phyloP scores from a whole-genome alignment of 73 alveolate species.

The Uronychia binucleata region DNA sequence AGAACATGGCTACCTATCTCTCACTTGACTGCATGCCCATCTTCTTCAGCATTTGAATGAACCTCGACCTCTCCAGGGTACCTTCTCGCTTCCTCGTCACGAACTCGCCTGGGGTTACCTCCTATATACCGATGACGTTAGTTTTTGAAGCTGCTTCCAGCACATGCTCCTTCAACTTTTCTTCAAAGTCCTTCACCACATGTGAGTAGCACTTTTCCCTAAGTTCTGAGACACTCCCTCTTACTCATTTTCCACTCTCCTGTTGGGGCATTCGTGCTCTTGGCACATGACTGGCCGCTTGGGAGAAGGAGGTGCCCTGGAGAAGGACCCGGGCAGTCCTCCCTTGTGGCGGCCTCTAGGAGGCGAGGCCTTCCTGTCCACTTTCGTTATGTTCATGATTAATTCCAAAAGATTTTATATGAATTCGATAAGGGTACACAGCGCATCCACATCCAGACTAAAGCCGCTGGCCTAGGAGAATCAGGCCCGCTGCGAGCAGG shows the following conservation, averaged over 20 bases:
- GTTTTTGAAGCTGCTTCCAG: too few species aligned
- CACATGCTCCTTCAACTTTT: neutral
- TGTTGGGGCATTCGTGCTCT: neutral
- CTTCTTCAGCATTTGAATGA: neutral
- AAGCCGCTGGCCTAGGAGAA: too few species aligned
- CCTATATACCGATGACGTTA: neutral
- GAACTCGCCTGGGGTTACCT: neutral
- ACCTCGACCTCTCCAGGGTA: neutral
- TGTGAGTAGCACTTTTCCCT: neutral
- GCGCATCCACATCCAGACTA: too few species aligned
- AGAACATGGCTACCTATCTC: neutral
- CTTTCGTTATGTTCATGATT: too few species aligned
- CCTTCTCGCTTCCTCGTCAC: neutral
- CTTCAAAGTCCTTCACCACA: neutral
- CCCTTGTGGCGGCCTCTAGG: neutral
- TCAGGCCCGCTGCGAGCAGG: too few species aligned
- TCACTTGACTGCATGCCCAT: neutral
- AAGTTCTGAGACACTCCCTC: neutral
- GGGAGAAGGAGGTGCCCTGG: neutral
- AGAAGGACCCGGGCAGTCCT: neutral
- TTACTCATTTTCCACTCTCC: neutral
- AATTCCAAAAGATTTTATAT: too few species aligned
- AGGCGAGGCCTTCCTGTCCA: too few species aligned
- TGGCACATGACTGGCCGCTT: neutral
- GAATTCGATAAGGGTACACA: too few species aligned